A percentile compares a stretch with the other conserved stretches of the same genome.
Conservation (phyloP, 2,329 filamentous ascomycete species). For the Clonostachys rosea region DNA sequence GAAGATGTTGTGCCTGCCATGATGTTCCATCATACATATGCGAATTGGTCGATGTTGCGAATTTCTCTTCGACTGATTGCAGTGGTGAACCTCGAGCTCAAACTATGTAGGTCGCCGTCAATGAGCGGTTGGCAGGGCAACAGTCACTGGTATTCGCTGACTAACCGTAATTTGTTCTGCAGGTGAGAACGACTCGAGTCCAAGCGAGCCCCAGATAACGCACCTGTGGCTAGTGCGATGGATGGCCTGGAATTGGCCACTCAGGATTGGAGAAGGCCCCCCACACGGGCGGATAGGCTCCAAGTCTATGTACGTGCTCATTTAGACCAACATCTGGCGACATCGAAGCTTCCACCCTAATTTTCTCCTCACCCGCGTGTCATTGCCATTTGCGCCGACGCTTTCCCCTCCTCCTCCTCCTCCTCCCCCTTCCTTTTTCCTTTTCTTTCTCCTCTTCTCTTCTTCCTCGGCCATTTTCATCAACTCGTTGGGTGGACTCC, state of each 20-base stretch:
- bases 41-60: neutral
- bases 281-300: neutral
- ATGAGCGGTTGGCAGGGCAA: neutral
- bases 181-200: no score
- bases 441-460: neutral
- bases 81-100: neutral
- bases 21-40: conserved; percentile 6
- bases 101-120: neutral
- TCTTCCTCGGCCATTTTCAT: neutral
- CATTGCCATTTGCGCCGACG: neutral
- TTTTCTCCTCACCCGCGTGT: no score
- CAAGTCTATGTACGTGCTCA: no score
- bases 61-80: neutral
- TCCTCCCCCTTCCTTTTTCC: neutral
- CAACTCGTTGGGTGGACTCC: neutral
- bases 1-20: conserved; percentile 39
- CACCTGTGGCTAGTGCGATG: neutral
- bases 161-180: neutral
- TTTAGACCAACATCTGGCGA: no score
- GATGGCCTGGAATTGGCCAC: neutral
- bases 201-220: no score
- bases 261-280: neutral
- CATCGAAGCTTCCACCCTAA: no score
- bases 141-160: neutral
- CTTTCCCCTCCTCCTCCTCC: conserved; percentile 1